Base-by-base conservation (phyloP, 352 stramenopile genomes). In the Pythium utonaiense region DNA sequence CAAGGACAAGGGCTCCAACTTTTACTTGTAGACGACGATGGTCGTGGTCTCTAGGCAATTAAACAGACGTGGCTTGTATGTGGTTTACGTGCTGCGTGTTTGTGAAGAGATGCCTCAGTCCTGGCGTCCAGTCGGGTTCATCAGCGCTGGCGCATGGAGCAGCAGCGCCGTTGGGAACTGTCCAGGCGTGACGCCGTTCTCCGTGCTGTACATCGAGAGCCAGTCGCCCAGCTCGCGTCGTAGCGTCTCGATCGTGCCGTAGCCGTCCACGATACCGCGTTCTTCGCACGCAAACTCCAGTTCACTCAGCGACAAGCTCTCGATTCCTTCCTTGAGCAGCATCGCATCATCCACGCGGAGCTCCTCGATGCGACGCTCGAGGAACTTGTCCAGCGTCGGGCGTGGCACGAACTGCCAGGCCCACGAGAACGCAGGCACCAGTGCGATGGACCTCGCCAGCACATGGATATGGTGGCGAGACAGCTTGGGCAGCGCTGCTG, bases 211-310 rank as follows among this genome's bases (percentile, higher is more conserved):
- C 72, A 95, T 89, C 27, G 70, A 70, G 9, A 95, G 73, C 85
- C 85, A 95, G 47, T 95, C 75, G 10, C 66, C 50, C 31, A 95
- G 55, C 6, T 73, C 78, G 2, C 45, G 47, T 3, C 74, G 79
- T 33, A 92, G 64, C 31, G 60, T 70, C 53, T 83, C 65, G 30
- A 88, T 84, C 19, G 90, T 67, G 34, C 80, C 83, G 59, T 91
- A 95, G 40, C 78, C 78, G 22, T 73, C 70, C 10, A 84, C 69
- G 30, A 95, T 81, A 8, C 85, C 85, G 9, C 85, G 81, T 58
- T 95, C 85, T 54, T 85, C 73, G 24, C 83, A 93, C n/a, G 85
- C 85, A 67, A 95, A 93, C 71, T 91, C 83, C 19, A 95, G 73
- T 56, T 95, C 85, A 45, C 72, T 79, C n/a, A 91, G 73, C 38